Evolutionary conservation across 2,329 filamentous ascomycete genomes (phyloP), one percentile per base, ranked within the genome.

Genomic region (Neurospora sp.): DNA sequence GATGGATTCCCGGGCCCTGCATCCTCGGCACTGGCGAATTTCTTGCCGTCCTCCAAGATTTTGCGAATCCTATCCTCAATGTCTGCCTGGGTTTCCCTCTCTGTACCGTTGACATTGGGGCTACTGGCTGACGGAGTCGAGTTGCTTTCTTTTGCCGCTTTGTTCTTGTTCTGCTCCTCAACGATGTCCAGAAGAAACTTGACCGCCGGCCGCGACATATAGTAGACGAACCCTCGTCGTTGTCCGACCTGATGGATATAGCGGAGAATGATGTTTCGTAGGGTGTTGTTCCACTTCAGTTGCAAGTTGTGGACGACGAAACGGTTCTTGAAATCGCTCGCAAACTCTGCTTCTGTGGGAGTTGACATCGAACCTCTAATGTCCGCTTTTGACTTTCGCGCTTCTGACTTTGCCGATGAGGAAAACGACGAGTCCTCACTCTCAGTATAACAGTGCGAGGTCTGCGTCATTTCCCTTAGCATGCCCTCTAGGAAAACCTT

Each of bases 121-220:
- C 82, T 78, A 5, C 74, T 71, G 23, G 73, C 70, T 9, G 77
- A 74, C 2, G 74, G 74, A 5, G 75, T 70, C 3, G 75, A 72
- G 19, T 77, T 68, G 40, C 73, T 68, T 5, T 77, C 72, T 68
- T 77, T 79, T 40, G 76, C 77, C 38, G 79, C 77, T 77, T 91
- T 91, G 23, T 89, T 87, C 78, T 91, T 96, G 74, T 88, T 88
- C 79, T 97, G 94, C 78, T 99, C 96, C 70, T 98, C 94, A 2
- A 99, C 92, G 74, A 99, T 97, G 79, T 99, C 96, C 10, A 98
- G 84, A 70, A 99, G 98, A 78, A 99, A 99, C 77, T 98, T 99
- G 77, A 99, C 92, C 3, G 96, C 96, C 73, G 93, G 90, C 66
- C 95, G 89, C 11, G 96, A 98, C 82, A 98, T 91, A 80, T 99